phyloP scores from a whole-genome alignment of 371 early-diverging fungal species.

The Apophysomyces sp. region DNA sequence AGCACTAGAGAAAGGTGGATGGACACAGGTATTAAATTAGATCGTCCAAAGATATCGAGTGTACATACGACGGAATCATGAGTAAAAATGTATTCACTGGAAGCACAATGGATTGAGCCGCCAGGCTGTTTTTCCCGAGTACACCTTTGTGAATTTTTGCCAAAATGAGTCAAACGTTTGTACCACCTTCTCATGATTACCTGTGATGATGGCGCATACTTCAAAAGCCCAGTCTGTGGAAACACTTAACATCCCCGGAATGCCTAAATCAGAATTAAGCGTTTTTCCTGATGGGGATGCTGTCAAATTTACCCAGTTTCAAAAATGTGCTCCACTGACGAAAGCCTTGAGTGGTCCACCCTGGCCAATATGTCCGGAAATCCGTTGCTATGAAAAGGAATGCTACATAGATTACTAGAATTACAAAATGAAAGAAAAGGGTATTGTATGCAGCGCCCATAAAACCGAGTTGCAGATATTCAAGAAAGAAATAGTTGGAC shows the following conservation, averaged over 20 bases:
- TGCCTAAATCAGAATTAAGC: constrained; percentile 14
- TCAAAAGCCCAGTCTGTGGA: constrained; percentile 52
- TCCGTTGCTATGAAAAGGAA: constrained; percentile 19
- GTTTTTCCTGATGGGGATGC: not conserved
- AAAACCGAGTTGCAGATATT: constrained; percentile 26
- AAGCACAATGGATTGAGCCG: constrained; percentile 42
- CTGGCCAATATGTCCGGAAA: constrained; percentile 35
- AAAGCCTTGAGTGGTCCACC: constrained; percentile 28
- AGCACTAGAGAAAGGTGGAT: constrained; percentile 17
- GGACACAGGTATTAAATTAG: not conserved
- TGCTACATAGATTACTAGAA: not conserved
- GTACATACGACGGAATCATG: constrained; percentile 40
- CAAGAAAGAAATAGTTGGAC: constrained; percentile 31
- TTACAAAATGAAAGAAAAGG: constrained; percentile 6
- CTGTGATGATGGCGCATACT: constrained; percentile 45
- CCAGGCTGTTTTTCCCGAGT: constrained; percentile 39
- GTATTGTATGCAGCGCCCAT: constrained; percentile 33
- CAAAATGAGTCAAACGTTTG: not conserved
- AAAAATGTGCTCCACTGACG: constrained; percentile 36
- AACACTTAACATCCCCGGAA: constrained; percentile 50
- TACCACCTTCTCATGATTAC: not conserved
- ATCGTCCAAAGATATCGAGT: not conserved
- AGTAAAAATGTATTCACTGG: constrained; percentile 28
- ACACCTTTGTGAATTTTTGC: constrained; percentile 13
- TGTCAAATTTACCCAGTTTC: constrained; percentile 29